Conservation (phyloP, 768 basidiomycete genomes). For the Hirschioporus abietinus region DNA sequence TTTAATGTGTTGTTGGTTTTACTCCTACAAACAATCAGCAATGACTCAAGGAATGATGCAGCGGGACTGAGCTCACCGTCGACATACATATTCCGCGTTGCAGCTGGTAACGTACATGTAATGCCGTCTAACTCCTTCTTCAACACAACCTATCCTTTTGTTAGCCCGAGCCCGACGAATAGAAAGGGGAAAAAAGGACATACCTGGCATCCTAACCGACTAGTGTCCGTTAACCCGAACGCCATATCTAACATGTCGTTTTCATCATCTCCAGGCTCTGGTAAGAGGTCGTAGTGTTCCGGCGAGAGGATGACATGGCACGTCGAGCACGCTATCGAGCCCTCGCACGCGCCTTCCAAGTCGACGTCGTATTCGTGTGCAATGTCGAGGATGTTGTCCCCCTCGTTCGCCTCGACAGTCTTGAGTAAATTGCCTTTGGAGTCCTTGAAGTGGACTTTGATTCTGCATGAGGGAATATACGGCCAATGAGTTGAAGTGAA, state of each 20-base stretch:
- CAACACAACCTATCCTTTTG: slow-evolving; percentile 43
- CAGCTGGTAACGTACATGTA: slow-evolving; percentile 77
- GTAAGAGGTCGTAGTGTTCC: slow-evolving; percentile 79
- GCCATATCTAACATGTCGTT: slow-evolving; percentile 99
- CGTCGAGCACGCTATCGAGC: slow-evolving; percentile 94
- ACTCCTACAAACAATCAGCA: slow-evolving; percentile 29
- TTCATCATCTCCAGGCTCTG: slow-evolving; percentile 96
- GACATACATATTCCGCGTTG: slow-evolving; percentile 96
- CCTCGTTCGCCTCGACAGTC: slow-evolving; percentile 89
- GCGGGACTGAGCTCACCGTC: slow-evolving; percentile 55
- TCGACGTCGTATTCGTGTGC: slow-evolving; percentile 97
- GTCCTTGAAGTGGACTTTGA: slow-evolving; percentile 88
- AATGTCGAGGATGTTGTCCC: slow-evolving; percentile 85
- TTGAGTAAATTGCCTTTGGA: slow-evolving; percentile 78
- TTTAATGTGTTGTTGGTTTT: slow-evolving; percentile 44
- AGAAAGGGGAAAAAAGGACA: neutral
- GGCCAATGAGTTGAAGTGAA: slow-evolving; percentile 5
- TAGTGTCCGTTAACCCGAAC: slow-evolving; percentile 94
- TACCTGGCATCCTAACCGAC: slow-evolving; percentile 73
- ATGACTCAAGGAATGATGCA: neutral
- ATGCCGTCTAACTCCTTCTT: slow-evolving; percentile 83
- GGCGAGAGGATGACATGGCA: slow-evolving; percentile 88
- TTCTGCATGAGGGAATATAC: slow-evolving; percentile 37
- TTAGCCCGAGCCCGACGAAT: neutral
- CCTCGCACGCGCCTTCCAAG: slow-evolving; percentile 98